Evolutionary conservation across 2,329 filamentous ascomycete genomes (phyloP).

Genomic region (Apiospora rasikravindrae): DNA sequence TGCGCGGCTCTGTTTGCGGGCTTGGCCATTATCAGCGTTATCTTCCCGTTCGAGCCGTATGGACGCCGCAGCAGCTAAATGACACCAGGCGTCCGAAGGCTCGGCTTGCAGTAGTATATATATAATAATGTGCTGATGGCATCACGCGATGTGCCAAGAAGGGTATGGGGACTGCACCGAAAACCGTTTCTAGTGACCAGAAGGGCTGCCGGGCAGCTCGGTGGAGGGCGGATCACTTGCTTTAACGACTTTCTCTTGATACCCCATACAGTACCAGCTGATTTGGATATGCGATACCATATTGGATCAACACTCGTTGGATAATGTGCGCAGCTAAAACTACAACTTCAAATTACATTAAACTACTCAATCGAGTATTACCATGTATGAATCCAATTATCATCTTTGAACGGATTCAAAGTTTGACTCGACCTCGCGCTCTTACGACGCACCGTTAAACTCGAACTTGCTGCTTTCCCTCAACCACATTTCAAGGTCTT

Average conservation of each 20-base stretch:
- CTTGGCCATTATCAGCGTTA: conserved; percentile 61
- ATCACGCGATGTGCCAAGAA: neutral
- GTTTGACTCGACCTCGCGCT: neutral
- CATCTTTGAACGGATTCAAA: neutral
- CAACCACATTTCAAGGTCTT: conserved; percentile 46
- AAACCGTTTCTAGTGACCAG: neutral
- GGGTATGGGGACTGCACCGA: neutral
- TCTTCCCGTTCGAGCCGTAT: conserved; percentile 72
- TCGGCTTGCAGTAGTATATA: neutral
- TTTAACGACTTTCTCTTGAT: neutral
- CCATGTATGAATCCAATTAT: neutral
- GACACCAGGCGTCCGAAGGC: neutral
- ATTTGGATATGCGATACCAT: no score
- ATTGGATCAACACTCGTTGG: neutral
- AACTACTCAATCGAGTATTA: neutral
- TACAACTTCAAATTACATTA: fast-evolving
- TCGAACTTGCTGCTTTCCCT: conserved; percentile 40
- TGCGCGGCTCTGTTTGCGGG: conserved; percentile 69
- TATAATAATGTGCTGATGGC: neutral
- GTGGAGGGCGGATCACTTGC: neutral
- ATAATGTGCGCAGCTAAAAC: neutral
- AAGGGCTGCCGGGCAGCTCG: neutral
- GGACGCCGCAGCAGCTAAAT: conserved; percentile 52
- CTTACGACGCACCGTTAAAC: neutral
- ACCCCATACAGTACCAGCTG: neutral